These are phyloP conservation scores for Tardiomyces digboiensis DNA, from an alignment of 1,139 yeast genomes.

Conservation along the genomic window DNA sequence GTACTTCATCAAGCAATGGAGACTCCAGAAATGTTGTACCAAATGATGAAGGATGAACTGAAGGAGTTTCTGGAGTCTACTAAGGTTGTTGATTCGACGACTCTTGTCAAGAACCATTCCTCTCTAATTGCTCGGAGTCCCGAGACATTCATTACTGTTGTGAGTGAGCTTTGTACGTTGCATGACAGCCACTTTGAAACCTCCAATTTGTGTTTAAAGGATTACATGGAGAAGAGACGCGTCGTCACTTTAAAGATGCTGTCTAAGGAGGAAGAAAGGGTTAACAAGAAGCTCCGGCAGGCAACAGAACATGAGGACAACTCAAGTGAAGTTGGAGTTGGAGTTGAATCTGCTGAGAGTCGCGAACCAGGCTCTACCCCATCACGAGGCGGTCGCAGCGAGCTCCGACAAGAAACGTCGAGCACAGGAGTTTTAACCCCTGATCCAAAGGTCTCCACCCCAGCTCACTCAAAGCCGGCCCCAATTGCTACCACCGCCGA, in stretches of 20 bases:
- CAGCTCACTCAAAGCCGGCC: neutral
- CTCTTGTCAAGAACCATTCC: conserved; percentile 45
- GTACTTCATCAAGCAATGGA: conserved; percentile 68
- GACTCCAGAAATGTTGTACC: conserved; percentile 39
- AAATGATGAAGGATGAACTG: conserved; percentile 33
- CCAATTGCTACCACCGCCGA: no score
- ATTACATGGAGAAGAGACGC: neutral
- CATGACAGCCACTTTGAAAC: conserved; percentile 1
- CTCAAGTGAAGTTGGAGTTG: neutral
- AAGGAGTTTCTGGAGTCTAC: conserved; percentile 28
- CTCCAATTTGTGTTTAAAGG: neutral
- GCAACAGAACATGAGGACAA: neutral
- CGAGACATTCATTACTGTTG: conserved; percentile 40
- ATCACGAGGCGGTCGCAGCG: neutral
- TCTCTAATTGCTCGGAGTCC: conserved; percentile 54
- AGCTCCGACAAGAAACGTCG: neutral
- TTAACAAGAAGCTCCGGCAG: neutral
- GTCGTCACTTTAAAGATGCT: neutral
- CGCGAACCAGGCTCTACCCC: neutral
- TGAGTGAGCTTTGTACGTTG: conserved; percentile 34
- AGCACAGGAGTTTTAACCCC: neutral
- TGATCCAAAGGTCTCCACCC: neutral
- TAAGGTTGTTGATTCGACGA: conserved; percentile 10
- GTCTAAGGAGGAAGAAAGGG: neutral
- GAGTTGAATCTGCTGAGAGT: neutral